phyloP scores from a whole-genome alignment of 225 moss, liverwort and hornwort species.

The Physcomitrium patens region DNA sequence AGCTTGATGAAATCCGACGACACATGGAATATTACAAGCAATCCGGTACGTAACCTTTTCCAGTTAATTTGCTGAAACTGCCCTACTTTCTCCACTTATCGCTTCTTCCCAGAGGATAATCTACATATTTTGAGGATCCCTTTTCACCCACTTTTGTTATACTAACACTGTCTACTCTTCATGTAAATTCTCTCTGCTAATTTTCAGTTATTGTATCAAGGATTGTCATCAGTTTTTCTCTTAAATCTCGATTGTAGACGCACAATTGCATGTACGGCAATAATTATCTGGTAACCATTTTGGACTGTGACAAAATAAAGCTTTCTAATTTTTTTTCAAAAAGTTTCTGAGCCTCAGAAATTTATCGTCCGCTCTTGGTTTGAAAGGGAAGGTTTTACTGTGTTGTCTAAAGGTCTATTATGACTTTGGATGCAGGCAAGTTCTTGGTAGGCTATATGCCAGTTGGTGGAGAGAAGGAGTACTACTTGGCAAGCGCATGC shows the following conservation, averaged over 20 bases:
- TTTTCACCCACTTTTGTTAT: constrained; percentile 11
- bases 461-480: constrained; percentile 97
- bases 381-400: background rate
- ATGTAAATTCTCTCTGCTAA: background rate
- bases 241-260: too few relatives aligned
- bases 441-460: constrained; percentile 75
- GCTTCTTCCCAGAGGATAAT: constrained; percentile 15
- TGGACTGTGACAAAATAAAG: constrained; percentile 2
- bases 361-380: constrained; percentile 5
- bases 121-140: background rate
- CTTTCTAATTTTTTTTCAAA: constrained; percentile 1
- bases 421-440: constrained; percentile 68
- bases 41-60: constrained; percentile 57
- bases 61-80: constrained; percentile 12
- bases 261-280: background rate
- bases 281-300: constrained; percentile 4
- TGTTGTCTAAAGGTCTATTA: constrained; percentile 22
- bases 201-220: constrained; percentile 10
- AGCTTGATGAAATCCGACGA: constrained; percentile 87
- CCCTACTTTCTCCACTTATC: constrained; percentile 4
- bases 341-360: constrained; percentile 19
- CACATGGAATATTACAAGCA: constrained; percentile 92
- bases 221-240: background rate
- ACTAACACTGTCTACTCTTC: constrained; percentile 6
- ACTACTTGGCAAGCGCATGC: constrained; percentile 86